Conservation (phyloP, 2,329 filamentous ascomycete species). For the Hyphodiscus sp. region DNA sequence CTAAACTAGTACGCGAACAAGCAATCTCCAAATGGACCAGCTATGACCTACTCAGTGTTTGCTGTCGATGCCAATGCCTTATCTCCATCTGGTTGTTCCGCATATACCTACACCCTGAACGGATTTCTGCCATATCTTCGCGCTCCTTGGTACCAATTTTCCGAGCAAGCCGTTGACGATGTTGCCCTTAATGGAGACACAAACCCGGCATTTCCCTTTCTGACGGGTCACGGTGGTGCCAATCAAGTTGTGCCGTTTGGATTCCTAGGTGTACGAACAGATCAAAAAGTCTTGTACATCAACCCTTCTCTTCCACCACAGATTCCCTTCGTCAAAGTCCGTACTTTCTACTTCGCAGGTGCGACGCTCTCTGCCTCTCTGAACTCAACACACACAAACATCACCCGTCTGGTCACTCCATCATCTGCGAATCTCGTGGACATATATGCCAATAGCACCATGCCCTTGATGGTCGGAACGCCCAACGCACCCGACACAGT, state of each 20-base stretch:
- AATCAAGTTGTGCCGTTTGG: constrained; percentile 63
- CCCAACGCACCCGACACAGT: constrained; percentile 33
- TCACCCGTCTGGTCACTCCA: constrained; percentile 44
- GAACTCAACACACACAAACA: constrained; percentile 58
- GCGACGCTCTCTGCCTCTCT: constrained; percentile 55
- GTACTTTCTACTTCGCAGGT: constrained; percentile 61
- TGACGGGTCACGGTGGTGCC: constrained; percentile 64
- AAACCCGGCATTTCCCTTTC: constrained; percentile 45
- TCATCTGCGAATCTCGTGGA: constrained; percentile 40
- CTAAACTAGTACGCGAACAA: constrained; percentile 52
- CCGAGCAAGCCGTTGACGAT: constrained; percentile 60
- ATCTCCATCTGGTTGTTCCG: constrained; percentile 59
- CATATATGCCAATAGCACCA: constrained; percentile 48
- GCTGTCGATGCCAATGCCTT: constrained; percentile 60
- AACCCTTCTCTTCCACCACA: constrained; percentile 56
- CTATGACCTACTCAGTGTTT: constrained; percentile 68
- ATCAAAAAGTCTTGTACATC: constrained; percentile 53
- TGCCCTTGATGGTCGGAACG: constrained; percentile 52
- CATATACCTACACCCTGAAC: constrained; percentile 61
- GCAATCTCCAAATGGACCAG: constrained; percentile 61
- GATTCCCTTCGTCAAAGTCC: constrained; percentile 52
- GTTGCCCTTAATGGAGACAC: constrained; percentile 47
- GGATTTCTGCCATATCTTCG: constrained; percentile 57
- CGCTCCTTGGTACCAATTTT: constrained; percentile 64
- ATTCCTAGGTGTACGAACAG: constrained; percentile 57